A percentile compares a stretch with the other conserved stretches of the same genome.
phyloP scores from a whole-genome alignment of 2,329 filamentous ascomycete species.

The Alternaria viburni region DNA sequence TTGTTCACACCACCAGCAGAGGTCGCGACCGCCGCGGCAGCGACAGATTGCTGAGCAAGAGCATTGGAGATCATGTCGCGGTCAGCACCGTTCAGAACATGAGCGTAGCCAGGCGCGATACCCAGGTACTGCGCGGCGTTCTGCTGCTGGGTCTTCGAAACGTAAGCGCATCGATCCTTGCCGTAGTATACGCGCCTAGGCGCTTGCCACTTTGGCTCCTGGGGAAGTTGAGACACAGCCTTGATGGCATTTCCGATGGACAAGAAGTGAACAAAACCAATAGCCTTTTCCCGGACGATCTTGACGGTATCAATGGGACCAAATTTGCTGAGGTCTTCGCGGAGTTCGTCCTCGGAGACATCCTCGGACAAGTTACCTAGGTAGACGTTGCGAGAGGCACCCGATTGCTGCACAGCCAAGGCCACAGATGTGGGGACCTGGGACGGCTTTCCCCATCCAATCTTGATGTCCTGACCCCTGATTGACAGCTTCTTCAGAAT shows the following conservation, averaged over 20 bases:
- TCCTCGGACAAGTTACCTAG: constrained; percentile 92
- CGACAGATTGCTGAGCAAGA: constrained; percentile 95
- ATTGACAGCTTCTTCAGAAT: constrained; percentile 99
- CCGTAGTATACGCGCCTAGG: constrained; percentile 97
- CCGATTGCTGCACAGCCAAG: constrained; percentile 96
- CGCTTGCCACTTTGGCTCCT: constrained; percentile 95
- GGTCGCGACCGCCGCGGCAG: constrained; percentile 93
- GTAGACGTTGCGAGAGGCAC: constrained; percentile 96
- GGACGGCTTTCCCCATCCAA: constrained; percentile 98
- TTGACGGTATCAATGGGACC: constrained; percentile 97
- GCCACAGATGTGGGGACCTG: constrained; percentile 97
- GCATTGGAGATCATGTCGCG: constrained; percentile 96
- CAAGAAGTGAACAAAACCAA: constrained; percentile 96
- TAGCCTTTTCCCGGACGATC: constrained; percentile 96
- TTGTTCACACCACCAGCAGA: constrained; percentile 97
- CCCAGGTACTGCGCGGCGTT: constrained; percentile 98
- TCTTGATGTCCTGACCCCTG: constrained; percentile 98
- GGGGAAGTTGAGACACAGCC: constrained; percentile 92
- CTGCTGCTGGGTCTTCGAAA: constrained; percentile 99
- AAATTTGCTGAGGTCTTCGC: constrained; percentile 95
- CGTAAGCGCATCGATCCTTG: constrained; percentile 97
- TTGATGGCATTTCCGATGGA: constrained; percentile 99
- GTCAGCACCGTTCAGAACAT: constrained; percentile 94
- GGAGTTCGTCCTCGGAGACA: constrained; percentile 86
- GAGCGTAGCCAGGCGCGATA: constrained; percentile 94